These are phyloP conservation scores for Penicillium psychrofluorescens DNA, from an alignment of 495 filamentous ascomycete species.

Conservation along the genomic window DNA sequence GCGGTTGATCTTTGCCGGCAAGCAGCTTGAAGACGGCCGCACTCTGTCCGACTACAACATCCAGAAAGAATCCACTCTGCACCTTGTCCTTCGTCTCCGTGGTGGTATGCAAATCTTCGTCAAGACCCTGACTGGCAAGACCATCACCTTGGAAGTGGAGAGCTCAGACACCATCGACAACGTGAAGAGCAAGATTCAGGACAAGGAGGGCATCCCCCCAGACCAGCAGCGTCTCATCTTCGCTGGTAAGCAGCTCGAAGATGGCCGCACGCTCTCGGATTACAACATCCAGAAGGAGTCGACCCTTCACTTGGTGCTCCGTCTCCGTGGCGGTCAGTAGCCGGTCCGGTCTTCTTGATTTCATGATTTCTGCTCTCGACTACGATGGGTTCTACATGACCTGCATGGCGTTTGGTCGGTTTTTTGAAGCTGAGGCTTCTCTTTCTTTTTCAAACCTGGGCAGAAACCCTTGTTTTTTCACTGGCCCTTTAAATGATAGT, in stretches of 20 bases:
- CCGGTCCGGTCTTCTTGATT: neutral
- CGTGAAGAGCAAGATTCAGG: slow-evolving; percentile 88
- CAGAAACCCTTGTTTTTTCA: neutral
- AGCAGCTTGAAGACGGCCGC: slow-evolving; percentile 87
- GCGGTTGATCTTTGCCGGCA: slow-evolving; percentile 92
- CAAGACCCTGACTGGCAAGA: slow-evolving; percentile 90
- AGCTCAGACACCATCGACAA: slow-evolving; percentile 89
- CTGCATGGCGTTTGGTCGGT: slow-evolving; percentile 40
- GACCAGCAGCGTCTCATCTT: slow-evolving; percentile 89
- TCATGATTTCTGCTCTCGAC: slow-evolving; percentile 9
- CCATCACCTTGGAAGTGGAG: slow-evolving; percentile 85
- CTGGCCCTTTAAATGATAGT: no score
- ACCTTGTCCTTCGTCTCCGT: slow-evolving; percentile 92
- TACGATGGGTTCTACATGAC: slow-evolving; percentile 25
- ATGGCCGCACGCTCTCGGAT: slow-evolving; percentile 75
- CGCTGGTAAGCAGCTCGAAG: slow-evolving; percentile 85
- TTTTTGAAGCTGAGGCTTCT: slow-evolving; percentile 26
- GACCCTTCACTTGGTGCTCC: slow-evolving; percentile 80
- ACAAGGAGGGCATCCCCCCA: slow-evolving; percentile 86
- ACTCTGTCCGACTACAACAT: slow-evolving; percentile 99
- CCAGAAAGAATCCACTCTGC: slow-evolving; percentile 96
- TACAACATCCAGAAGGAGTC: slow-evolving; percentile 96
- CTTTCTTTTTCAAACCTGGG: slow-evolving; percentile 15
- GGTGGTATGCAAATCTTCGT: slow-evolving; percentile 98
- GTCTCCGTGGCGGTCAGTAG: slow-evolving; percentile 79